Percentiles rank a stretch among this genome's conserved stretches.
Conservation (phyloP, 1,139 yeast genomes). For the Nadsonia commutata region DNA sequence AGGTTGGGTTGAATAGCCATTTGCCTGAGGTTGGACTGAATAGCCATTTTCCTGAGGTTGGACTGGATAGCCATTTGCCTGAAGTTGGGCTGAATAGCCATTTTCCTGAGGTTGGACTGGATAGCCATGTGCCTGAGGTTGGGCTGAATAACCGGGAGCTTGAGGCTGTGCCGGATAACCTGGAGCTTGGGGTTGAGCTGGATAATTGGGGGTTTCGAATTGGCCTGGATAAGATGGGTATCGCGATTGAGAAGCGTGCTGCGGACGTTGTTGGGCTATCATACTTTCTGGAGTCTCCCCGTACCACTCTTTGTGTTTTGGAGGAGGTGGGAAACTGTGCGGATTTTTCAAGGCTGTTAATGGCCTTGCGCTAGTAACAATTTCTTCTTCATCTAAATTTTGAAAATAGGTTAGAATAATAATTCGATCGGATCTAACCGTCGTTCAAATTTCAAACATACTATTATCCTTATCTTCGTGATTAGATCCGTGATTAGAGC, state of each 20-base stretch:
- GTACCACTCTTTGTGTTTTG: slow-evolving; percentile 24
- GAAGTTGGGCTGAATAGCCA: slow-evolving; percentile 7
- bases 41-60: slow-evolving; percentile 6
- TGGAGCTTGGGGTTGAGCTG: slow-evolving; percentile 8
- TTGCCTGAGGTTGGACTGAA: slow-evolving; percentile 5
- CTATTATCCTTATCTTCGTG: background rate
- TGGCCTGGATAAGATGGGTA: background rate
- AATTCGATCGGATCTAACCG: background rate
- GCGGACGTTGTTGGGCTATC: slow-evolving; percentile 9
- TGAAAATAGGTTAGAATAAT: background rate
- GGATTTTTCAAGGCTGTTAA: slow-evolving; percentile 27
- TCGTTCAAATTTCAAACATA: background rate
- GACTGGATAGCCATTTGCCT: slow-evolving; percentile 7
- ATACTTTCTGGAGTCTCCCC: slow-evolving; percentile 25
- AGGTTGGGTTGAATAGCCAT: slow-evolving; percentile 7
- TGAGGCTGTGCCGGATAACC: slow-evolving; percentile 6
- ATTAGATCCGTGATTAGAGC: slow-evolving; percentile 1
- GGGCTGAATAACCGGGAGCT: slow-evolving; percentile 7
- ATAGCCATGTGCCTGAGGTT: slow-evolving; percentile 2
- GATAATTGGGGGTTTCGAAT: background rate
- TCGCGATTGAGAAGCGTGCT: slow-evolving; percentile 1
- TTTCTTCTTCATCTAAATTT: slow-evolving; percentile 8
- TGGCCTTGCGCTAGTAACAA: slow-evolving; percentile 19
- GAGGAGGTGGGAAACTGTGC: slow-evolving; percentile 39
- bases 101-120: slow-evolving; percentile 5